Percentiles rank a stretch among this genome's conserved stretches.
phyloP scores from a whole-genome alignment of 1,139 yeast genomes.

The Yamadazyma diospyri region DNA sequence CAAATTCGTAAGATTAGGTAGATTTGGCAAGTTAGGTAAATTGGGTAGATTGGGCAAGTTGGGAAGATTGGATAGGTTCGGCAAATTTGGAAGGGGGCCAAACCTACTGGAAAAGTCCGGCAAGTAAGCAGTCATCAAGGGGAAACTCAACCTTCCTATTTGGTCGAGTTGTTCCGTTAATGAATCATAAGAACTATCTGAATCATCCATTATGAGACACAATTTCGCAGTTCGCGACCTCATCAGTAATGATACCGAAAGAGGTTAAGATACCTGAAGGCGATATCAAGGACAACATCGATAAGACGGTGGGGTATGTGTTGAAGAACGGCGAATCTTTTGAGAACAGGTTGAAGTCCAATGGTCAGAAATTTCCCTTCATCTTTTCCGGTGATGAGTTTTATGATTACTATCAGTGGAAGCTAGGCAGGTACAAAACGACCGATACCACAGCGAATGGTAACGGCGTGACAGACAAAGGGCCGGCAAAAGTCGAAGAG shows the following conservation, averaged over 20 bases:
- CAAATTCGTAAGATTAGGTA: conserved; percentile 7
- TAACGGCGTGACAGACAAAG: not conserved
- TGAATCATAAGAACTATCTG: conserved; percentile 13
- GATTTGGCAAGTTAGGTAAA: conserved; percentile 7
- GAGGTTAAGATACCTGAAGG: conserved; percentile 55
- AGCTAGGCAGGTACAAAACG: conserved; percentile 15
- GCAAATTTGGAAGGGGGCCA: conserved; percentile 3
- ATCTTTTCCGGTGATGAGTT: conserved; percentile 52
- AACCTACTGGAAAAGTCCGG: conserved; percentile 6
- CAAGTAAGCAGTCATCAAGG: conserved; percentile 4
- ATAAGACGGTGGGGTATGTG: conserved; percentile 72
- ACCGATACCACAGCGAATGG: not conserved
- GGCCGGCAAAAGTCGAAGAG: conserved; percentile 10
- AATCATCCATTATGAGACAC: conserved; percentile 1
- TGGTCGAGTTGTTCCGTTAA: conserved; percentile 15
- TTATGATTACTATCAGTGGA: conserved; percentile 53
- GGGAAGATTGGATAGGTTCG: conserved; percentile 6
- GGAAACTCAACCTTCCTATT: conserved; percentile 12
- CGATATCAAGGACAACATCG: conserved; percentile 54
- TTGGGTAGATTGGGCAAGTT: conserved; percentile 7
- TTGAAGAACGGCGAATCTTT: conserved; percentile 63
- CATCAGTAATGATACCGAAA: conserved; percentile 11
- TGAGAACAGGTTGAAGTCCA: conserved; percentile 53
- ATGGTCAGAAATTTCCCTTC: conserved; percentile 58
- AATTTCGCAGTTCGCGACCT: conserved; percentile 1